Evolutionary conservation across 352 stramenopile species (phyloP), one percentile per base, ranked within the genome.

Genomic region (Pseudoperonospora humuli): DNA sequence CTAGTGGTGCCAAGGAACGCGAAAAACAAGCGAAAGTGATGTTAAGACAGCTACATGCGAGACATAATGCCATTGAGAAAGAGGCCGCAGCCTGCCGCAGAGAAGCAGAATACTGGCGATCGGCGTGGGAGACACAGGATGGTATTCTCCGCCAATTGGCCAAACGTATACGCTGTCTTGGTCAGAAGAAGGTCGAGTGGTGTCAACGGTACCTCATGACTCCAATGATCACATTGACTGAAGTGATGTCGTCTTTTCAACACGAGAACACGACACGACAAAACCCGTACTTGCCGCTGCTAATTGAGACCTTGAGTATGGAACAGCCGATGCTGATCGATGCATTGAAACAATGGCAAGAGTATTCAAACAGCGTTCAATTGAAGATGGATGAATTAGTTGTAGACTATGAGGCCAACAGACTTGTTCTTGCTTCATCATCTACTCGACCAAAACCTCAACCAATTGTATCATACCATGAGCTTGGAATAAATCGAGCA

Each of bases 11-110:
- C 0, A 67, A 64, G 44, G 58, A 72, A 20, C 61, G 61, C 9
- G 65, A 75, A 7, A 67, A 57, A 17, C 49, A 55, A 14, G 29
- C 64, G 7, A 71, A 62, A 20, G 15, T 36, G 19, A 64, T 72
- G 61, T 46, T 75, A 19, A 69, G 67, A 25, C 57, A 75, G 32
- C 46, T 75, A 7, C 42, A 69, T 25, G 61, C 64, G 6, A 46
- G 26, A 14, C 42, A 62, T 28, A n/a, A n/a, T n/a, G n/a, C n/a
- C n/a, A n/a, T n/a, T n/a, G n/a, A n/a, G n/a, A n/a, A n/a, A n/a
- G n/a, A n/a, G n/a, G n/a, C n/a, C n/a, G n/a, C n/a, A n/a, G n/a
- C n/a, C n/a, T n/a, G n/a, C n/a, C n/a, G n/a, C n/a, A n/a, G n/a
- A n/a, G n/a, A n/a, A n/a, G n/a, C n/a, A n/a, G n/a, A n/a, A n/a